Evolutionary conservation across 257 asterid genomes (phyloP), one percentile per base, ranked within the genome.

Genomic region (Salvia hispanica): DNA sequence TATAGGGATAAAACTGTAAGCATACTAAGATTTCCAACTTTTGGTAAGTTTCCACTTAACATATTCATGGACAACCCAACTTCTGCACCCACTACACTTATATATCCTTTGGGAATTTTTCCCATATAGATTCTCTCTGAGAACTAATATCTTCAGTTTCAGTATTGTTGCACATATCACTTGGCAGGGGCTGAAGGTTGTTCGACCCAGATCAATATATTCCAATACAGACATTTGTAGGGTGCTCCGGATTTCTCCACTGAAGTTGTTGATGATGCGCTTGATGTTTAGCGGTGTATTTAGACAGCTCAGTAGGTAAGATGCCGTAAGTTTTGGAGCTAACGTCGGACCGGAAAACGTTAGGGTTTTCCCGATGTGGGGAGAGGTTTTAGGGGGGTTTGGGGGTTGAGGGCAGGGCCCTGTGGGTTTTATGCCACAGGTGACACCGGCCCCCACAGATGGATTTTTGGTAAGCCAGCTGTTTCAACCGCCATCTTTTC

Each of bases 391-490:
- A 0, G 25, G 0, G 25, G 25, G 2, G 25, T 0, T 0, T 0
- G 2, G 2, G 2, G 25, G 0, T 21, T 21, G 0, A 85, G 55
- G 33, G 81, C 33, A 0, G 63, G n/a, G n/a, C n/a, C n/a, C n/a
- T n/a, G n/a, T n/a, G n/a, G n/a, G n/a, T n/a, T n/a, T n/a, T n/a
- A n/a, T n/a, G n/a, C n/a, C n/a, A n/a, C n/a, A n/a, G n/a, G n/a
- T n/a, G n/a, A n/a, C n/a, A n/a, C n/a, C n/a, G n/a, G n/a, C n/a
- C n/a, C n/a, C n/a, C n/a, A n/a, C n/a, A n/a, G n/a, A n/a, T n/a
- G n/a, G n/a, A n/a, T n/a, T n/a, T n/a, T 69, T n/a, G 0, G 5
- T 33, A n/a, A 12, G 34, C 69, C 69, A 64, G 42, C 66, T 77
- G 34, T 21, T 9, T 63, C 37, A 77, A 45, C 45, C n/a, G n/a